A percentile compares a stretch with the other conserved stretches of the same genome.
Conservation (phyloP, 1,284 basidiomycete genomes). For the Lentinula novae-zelandiae region DNA sequence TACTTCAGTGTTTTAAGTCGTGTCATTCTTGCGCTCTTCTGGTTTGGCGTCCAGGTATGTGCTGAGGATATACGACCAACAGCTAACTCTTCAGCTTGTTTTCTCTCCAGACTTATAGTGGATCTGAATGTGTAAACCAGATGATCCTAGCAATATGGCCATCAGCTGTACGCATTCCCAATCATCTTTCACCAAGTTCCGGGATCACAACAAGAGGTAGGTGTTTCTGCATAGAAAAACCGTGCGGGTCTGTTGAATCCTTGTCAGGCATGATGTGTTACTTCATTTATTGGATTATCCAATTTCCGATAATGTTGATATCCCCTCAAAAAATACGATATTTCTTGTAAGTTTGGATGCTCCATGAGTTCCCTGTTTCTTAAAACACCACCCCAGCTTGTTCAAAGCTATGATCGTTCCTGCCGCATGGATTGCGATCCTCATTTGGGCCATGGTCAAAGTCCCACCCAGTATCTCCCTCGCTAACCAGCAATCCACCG, state of each 20-base stretch:
- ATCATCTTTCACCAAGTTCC: slow-evolving; percentile 53
- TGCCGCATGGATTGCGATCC: slow-evolving; percentile 62
- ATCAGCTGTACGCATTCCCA: slow-evolving; percentile 57
- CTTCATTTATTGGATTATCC: slow-evolving; percentile 74
- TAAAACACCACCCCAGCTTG: slow-evolving; percentile 24
- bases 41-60: slow-evolving; percentile 59
- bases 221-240: slow-evolving; percentile 13
- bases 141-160: slow-evolving; percentile 83
- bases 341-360: slow-evolving; percentile 66
- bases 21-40: slow-evolving; percentile 73
- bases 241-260: background rate
- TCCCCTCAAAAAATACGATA: slow-evolving; percentile 73
- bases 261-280: slow-evolving; percentile 63
- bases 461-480: slow-evolving; percentile 55
- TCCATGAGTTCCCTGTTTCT: background rate
- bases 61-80: no score
- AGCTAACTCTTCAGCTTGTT: background rate
- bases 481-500: slow-evolving; percentile 37
- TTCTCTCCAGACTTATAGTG: slow-evolving; percentile 49
- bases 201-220: slow-evolving; percentile 62
- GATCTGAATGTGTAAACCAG: slow-evolving; percentile 63
- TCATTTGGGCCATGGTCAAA: slow-evolving; percentile 71
- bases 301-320: slow-evolving; percentile 72
- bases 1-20: slow-evolving; percentile 76
- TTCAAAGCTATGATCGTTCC: slow-evolving; percentile 67